These are phyloP conservation scores for Amphicarpaea edgeworthii DNA, from an alignment of 306 rosid genomes.

Conservation along the genomic window DNA sequence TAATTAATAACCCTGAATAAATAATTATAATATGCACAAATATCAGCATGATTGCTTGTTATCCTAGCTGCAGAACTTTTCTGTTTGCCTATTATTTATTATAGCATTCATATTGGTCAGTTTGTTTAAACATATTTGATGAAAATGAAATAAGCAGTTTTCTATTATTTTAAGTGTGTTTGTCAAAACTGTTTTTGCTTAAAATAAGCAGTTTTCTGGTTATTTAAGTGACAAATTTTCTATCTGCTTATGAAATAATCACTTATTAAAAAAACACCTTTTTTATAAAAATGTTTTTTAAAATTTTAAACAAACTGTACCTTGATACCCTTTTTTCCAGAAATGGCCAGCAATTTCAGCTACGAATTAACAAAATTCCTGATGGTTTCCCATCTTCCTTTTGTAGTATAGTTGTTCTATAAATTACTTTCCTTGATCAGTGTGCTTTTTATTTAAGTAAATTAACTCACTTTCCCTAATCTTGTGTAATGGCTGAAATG, in stretches of 20 bases:
- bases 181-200: no score
- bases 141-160: no score
- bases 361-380: slow-evolving; percentile 19
- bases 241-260: no score
- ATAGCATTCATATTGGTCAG: slow-evolving; percentile 5
- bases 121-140: no score
- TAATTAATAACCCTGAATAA: slow-evolving; percentile 7
- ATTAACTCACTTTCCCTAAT: slow-evolving; percentile 12
- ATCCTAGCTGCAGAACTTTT: slow-evolving; percentile 31
- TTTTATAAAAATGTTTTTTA: no score
- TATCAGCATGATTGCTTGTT: slow-evolving; percentile 33
- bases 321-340: slow-evolving; percentile 28
- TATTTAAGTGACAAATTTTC: no score
- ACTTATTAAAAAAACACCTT: no score
- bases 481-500: slow-evolving; percentile 30
- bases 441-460: slow-evolving; percentile 14
- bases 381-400: slow-evolving; percentile 28
- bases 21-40: not conserved
- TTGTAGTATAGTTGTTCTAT: slow-evolving; percentile 32
- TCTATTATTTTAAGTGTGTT: no score
- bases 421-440: slow-evolving; percentile 18
- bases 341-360: slow-evolving; percentile 24
- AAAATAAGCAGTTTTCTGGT: no score
- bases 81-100: slow-evolving; percentile 14
- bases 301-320: no score